These are phyloP conservation scores for Tetrapisispora arboricola DNA, from an alignment of 805 yeast genomes.

Conservation along the genomic window DNA sequence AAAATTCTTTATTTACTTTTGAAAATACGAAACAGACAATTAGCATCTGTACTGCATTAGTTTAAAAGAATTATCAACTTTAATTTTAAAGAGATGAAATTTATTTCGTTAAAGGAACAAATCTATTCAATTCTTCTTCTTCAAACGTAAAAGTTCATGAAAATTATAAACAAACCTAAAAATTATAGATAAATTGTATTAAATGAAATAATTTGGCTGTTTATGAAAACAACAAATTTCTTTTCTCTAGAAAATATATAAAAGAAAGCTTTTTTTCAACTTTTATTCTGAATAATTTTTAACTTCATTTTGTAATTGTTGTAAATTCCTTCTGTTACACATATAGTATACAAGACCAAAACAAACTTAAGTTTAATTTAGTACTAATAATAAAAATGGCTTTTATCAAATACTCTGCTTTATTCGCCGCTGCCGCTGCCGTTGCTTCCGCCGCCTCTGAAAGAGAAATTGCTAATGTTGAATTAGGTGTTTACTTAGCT, in stretches of 20 bases:
- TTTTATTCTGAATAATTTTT: neutral
- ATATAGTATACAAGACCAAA: too few species aligned
- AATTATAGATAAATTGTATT: too few species aligned
- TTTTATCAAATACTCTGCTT: slow-evolving; percentile 3
- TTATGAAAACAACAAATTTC: too few species aligned
- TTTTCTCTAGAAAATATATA: neutral
- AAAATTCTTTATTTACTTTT: too few species aligned
- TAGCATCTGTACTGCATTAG: too few species aligned
- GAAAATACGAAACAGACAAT: too few species aligned
- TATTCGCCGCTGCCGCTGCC: slow-evolving; percentile 7
- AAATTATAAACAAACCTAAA: too few species aligned
- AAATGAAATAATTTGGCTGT: neutral
- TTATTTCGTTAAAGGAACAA: neutral
- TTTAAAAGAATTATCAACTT: neutral
- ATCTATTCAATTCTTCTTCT: neutral
- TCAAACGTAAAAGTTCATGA: neutral
- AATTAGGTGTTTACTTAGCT: slow-evolving; percentile 10
- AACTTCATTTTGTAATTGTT: neutral
- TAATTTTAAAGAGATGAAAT: neutral
- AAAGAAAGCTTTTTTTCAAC: neutral
- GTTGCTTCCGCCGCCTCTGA: slow-evolving; percentile 7
- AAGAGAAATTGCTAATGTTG: slow-evolving; percentile 8
- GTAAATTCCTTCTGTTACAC: neutral
- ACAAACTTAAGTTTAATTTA: too few species aligned
- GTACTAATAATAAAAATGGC: slow-evolving; percentile 1